Percentiles rank a stretch among this genome's conserved stretches.
phyloP scores from a whole-genome alignment of 108 stramenopile genomes.

The Stephanodiscus minutulus region DNA sequence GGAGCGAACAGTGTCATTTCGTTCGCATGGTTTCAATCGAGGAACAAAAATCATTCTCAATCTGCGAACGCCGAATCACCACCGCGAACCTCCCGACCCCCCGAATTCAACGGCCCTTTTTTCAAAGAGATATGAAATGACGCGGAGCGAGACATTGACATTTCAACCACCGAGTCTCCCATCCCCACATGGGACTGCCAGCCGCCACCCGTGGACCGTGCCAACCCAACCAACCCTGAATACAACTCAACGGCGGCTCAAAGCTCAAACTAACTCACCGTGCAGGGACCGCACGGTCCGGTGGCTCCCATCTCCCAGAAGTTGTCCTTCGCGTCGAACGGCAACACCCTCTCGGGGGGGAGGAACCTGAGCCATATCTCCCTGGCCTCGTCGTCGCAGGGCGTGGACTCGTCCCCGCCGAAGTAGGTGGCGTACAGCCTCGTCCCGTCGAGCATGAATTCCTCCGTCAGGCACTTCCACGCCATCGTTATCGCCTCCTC shows the following conservation, averaged over 20 bases:
- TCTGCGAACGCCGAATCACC: too few species aligned
- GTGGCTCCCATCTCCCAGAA: conserved; percentile 99
- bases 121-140: too few species aligned
- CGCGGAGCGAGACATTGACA: too few species aligned
- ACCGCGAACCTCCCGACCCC: background rate
- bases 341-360: conserved; percentile 91
- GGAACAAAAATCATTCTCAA: too few species aligned
- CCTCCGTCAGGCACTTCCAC: conserved; percentile 96
- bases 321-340: conserved; percentile 96
- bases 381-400: conserved; percentile 89
- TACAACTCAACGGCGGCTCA: too few species aligned
- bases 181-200: too few species aligned
- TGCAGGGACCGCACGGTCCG: conserved; percentile 99
- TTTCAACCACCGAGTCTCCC: too few species aligned
- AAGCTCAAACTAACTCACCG: conserved; percentile 46
- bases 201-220: too few species aligned
- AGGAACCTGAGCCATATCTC: conserved; percentile 93
- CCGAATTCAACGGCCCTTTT: background rate
- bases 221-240: too few species aligned
- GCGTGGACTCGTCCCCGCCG: conserved; percentile 92
- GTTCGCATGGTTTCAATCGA: too few species aligned
- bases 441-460: conserved; percentile 76
- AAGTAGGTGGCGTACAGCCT: conserved; percentile 99
- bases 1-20: too few species aligned
- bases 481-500: conserved; percentile 95